Evolutionary conservation across 768 basidiomycete species (phyloP).

Genomic region (Lactifluus rugatus): DNA sequence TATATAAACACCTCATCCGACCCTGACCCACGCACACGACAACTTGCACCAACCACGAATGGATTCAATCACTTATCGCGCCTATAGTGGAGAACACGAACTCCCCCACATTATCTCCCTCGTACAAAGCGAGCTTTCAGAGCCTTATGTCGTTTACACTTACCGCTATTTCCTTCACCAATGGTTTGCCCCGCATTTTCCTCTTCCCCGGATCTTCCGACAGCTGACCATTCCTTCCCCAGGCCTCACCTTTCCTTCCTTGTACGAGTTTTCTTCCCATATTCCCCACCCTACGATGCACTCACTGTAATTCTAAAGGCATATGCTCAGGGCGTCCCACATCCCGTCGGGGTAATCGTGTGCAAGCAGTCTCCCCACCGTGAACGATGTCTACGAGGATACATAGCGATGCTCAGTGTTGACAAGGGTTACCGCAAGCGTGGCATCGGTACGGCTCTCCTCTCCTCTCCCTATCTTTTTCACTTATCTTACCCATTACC

Average conservation of each 20-base stretch:
- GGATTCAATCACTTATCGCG: constrained; percentile 41
- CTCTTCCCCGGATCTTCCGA: constrained; percentile 20
- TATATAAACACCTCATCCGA: background rate
- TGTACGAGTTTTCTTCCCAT: constrained; percentile 28
- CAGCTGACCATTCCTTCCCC: constrained; percentile 19
- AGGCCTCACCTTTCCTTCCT: constrained; percentile 90
- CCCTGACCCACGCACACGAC: background rate
- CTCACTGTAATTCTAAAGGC: background rate
- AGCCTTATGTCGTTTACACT: constrained; percentile 94
- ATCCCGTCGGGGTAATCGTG: constrained; percentile 85
- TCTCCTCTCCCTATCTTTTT: background rate
- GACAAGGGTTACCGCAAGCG: constrained; percentile 83
- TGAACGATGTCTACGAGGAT: constrained; percentile 71
- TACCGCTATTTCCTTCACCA: constrained; percentile 95
- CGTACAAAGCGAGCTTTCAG: constrained; percentile 85
- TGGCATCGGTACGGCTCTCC: constrained; percentile 80
- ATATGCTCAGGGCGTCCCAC: constrained; percentile 7
- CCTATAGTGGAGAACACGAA: constrained; percentile 68
- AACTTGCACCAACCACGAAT: background rate
- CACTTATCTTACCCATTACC: background rate
- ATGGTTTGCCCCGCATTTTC: constrained; percentile 53
- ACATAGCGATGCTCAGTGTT: constrained; percentile 97
- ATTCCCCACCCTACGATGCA: background rate
- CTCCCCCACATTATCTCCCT: constrained; percentile 77
- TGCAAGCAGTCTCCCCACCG: constrained; percentile 94